Evolutionary conservation across 208 protist genomes (phyloP).

Genomic region (Acanthamoeba royreba): DNA sequence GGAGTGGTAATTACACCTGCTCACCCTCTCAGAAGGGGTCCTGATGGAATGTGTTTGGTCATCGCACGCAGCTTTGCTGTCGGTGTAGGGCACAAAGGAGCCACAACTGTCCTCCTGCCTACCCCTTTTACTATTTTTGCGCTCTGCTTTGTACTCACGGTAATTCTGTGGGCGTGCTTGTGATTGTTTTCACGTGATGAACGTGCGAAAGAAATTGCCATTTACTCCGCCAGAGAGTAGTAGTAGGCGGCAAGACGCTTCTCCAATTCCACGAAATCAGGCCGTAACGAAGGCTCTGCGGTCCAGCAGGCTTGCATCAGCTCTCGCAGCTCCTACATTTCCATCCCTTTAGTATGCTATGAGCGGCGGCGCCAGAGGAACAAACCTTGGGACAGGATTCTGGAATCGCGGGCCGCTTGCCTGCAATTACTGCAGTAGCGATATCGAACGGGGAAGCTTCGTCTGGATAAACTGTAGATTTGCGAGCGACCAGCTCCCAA

Average conservation of each 20-base stretch:
- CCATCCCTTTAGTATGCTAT: too few relatives aligned
- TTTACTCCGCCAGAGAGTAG: not conserved
- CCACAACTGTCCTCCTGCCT: too few relatives aligned
- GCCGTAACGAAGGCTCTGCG: not conserved
- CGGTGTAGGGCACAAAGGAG: too few relatives aligned
- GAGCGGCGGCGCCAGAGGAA: too few relatives aligned
- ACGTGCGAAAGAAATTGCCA: not conserved
- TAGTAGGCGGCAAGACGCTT: slow-evolving; percentile 17
- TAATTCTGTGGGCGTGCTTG: too few relatives aligned
- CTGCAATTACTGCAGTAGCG: not conserved
- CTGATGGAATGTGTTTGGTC: too few relatives aligned
- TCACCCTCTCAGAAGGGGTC: not conserved
- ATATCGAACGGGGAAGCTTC: not conserved
- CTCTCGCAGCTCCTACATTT: not conserved
- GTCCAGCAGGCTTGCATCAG: slow-evolving; percentile 3
- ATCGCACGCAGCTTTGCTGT: too few relatives aligned
- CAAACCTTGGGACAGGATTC: not conserved
- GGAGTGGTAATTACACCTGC: not conserved
- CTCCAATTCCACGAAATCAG: not conserved
- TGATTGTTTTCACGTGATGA: not conserved
- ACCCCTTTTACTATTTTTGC: too few relatives aligned
- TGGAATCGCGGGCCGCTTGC: not conserved
- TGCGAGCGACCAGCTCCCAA: not conserved
- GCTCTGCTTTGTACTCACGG: too few relatives aligned
- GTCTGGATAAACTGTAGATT: not conserved